These are phyloP conservation scores for Mortierella sp. DNA, from an alignment of 371 early-diverging fungal genomes.

Conservation along the genomic window DNA sequence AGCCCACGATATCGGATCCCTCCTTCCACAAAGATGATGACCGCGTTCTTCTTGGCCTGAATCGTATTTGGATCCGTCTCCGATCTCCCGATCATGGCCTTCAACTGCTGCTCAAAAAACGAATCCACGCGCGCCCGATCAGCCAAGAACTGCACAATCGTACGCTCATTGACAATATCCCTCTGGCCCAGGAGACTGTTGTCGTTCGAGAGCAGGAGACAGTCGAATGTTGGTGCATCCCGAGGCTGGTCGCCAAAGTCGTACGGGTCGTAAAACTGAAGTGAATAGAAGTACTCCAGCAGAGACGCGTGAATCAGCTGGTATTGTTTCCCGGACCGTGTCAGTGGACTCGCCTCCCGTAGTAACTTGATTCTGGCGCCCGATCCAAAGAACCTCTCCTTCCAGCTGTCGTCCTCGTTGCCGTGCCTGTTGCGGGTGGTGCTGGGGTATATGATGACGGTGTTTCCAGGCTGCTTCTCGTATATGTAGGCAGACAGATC, in stretches of 20 bases:
- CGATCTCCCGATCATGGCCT: constrained; percentile 2
- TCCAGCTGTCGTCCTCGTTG: not conserved
- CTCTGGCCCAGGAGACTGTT: not conserved
- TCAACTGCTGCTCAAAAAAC: constrained; percentile 4
- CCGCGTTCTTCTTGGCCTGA: constrained; percentile 14
- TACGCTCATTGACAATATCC: not conserved
- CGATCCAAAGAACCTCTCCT: not conserved
- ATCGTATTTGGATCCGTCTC: not conserved
- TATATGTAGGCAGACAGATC: constrained; percentile 10
- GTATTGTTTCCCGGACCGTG: constrained; percentile 13
- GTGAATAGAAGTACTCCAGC: constrained; percentile 11
- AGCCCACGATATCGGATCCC: constrained; percentile 9
- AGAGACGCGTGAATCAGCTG: constrained; percentile 22
- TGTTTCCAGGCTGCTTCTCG: constrained; percentile 2
- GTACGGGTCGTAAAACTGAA: not conserved
- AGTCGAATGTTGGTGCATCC: not conserved
- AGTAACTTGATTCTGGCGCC: not conserved
- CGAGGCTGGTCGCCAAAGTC: not conserved
- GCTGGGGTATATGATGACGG: constrained; percentile 2
- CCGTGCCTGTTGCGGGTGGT: too few species aligned
- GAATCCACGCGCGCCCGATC: constrained; percentile 9
- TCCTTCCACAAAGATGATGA: constrained; percentile 14
- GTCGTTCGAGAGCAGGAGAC: not conserved
- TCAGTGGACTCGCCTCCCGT: constrained; percentile 5
- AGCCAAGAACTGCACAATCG: constrained; percentile 9